Base-by-base conservation (phyloP, 495 filamentous ascomycete genomes). In the Aspergillus indologenus region DNA sequence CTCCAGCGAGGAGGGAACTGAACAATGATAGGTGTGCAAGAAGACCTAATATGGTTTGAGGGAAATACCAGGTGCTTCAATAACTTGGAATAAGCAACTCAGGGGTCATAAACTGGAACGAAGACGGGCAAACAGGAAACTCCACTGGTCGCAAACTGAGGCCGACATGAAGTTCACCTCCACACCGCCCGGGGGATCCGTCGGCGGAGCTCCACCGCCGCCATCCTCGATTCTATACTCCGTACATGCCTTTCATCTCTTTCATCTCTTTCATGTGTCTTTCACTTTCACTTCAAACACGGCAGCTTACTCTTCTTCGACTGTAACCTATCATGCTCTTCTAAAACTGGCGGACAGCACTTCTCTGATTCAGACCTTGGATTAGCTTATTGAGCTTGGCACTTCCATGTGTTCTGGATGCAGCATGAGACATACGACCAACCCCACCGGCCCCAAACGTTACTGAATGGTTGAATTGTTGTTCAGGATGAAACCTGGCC, bases 111-210 rank as follows among this genome's bases (percentile, higher is more conserved):
- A 51, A 24, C 6, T 48, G 45, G 23, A 19, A 31, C 8, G 48
- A 31, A 26, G 23, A 51, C 19, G 48, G 24, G 24, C 23, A n/a
- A 21, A 17, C 15, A 51, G 48, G 23, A 29, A 21, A 18, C 24
- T n/a, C n/a, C 31, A 19, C 15, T 51, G 48, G 23, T 51, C 48
- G 48, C 48, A 51, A 51, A 51, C 22, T 51, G 48, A 51, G 29
- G 48, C 48, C 48, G 48, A 29, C 23, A 31, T 34, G 52, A 54
- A 44, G 34, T 54, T 45, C 18, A 21, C 34, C 34, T 24, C 46
- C 52, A 54, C 52, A 44, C 52, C 52, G 21, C 43, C 52, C 42
- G 65, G 11, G 62, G 26, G 11, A 44, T 75, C 65, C 45, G 81
- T 72, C 61, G 22, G 48, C 23, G 48, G 48, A 51, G 48, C 17